These are phyloP conservation scores for Camelina neglecta DNA, from an alignment of 345 rosid genomes.

Conservation along the genomic window DNA sequence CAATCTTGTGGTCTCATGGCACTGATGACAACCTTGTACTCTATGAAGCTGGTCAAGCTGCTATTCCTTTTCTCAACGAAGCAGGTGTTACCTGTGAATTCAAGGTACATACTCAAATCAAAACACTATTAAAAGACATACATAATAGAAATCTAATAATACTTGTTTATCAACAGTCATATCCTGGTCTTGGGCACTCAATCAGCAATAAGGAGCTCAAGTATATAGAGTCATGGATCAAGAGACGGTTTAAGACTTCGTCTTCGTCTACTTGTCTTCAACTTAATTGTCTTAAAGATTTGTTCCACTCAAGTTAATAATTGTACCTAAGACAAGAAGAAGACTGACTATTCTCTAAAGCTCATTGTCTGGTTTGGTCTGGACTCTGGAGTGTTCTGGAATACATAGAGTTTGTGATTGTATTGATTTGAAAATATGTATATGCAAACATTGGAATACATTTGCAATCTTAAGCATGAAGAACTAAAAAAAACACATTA, in stretches of 20 bases:
- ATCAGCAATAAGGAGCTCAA: slow-evolving; percentile 59
- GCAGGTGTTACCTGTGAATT: slow-evolving; percentile 80
- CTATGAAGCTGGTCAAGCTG: slow-evolving; percentile 88
- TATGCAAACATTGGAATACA: neutral
- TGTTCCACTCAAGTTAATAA: neutral
- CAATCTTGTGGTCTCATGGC: slow-evolving; percentile 82
- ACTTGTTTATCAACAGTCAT: slow-evolving; percentile 50
- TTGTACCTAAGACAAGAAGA: slow-evolving; percentile 1
- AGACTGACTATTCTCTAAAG: neutral
- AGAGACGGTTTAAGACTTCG: slow-evolving; percentile 55
- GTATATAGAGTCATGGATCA: slow-evolving; percentile 74
- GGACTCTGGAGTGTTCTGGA: neutral
- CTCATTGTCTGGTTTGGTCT: neutral
- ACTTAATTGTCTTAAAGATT: neutral
- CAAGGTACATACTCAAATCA: slow-evolving; percentile 54
- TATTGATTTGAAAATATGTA: neutral
- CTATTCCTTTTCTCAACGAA: slow-evolving; percentile 68
- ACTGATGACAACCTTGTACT: slow-evolving; percentile 64
- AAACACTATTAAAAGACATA: neutral
- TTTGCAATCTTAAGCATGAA: neutral
- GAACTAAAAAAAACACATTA: neutral
- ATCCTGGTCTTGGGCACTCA: slow-evolving; percentile 72
- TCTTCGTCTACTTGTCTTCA: slow-evolving; percentile 44
- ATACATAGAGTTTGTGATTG: neutral
- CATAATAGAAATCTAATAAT: neutral